phyloP scores from a whole-genome alignment of 2,329 filamentous ascomycete genomes.

The Epichloe coenophiala region DNA sequence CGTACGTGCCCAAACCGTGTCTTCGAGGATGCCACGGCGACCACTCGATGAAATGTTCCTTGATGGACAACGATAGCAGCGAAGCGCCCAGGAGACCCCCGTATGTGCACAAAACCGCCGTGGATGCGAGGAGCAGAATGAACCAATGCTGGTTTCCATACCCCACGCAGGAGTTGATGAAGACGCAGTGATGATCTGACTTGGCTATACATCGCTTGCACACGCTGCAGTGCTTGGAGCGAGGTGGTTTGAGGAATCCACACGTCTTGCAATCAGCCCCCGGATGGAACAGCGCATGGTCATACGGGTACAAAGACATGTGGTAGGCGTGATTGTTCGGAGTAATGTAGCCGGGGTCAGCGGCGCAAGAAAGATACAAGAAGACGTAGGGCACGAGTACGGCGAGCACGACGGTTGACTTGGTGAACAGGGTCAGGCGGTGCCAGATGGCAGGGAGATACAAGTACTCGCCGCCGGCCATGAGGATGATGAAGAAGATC shows the following conservation, averaged over 20 bases:
- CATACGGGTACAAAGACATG: constrained; percentile 80
- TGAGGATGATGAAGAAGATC: constrained; percentile 72
- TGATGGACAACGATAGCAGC: constrained; percentile 33
- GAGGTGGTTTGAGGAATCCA: constrained; percentile 67
- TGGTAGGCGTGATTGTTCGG: constrained; percentile 53
- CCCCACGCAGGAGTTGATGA: constrained; percentile 94
- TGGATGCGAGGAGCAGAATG: constrained; percentile 62
- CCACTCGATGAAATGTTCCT: constrained; percentile 28
- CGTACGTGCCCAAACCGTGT: constrained; percentile 42
- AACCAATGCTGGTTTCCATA: constrained; percentile 84
- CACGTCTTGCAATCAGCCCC: constrained; percentile 68
- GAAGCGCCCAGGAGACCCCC: constrained; percentile 54
- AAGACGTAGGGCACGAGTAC: constrained; percentile 64
- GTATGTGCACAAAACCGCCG: constrained; percentile 59
- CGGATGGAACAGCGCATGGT: constrained; percentile 79
- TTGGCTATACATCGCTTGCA: constrained; percentile 79
- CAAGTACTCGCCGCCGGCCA: constrained; percentile 54
- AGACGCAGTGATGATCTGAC: constrained; percentile 90
- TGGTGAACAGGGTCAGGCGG: constrained; percentile 42
- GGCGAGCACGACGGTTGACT: constrained; percentile 40
- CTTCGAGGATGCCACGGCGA: constrained; percentile 30
- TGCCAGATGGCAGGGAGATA: constrained; percentile 66
- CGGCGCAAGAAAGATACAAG: constrained; percentile 61
- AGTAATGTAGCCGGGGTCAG: constrained; percentile 63
- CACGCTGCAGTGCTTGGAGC: constrained; percentile 87